Evolutionary conservation across 2,329 filamentous ascomycete species (phyloP), one percentile per base, ranked within the genome.

Genomic region (Huntiella abstrusa): DNA sequence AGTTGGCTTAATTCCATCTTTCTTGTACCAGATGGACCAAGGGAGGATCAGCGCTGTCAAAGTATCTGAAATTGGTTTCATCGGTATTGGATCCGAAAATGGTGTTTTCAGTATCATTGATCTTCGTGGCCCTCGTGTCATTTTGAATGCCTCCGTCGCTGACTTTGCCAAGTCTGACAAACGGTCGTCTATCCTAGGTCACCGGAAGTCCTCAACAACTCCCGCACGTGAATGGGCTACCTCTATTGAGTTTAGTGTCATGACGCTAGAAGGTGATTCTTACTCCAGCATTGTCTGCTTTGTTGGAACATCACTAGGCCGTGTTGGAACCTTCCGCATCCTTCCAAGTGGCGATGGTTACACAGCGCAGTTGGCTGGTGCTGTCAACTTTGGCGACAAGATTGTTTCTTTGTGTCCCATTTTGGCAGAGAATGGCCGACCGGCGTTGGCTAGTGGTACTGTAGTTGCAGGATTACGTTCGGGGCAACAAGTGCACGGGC

Each of bases 241-340:
- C 0, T 70, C 67, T 28, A 76, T 96, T 22, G 84, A 95, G 57
- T 98, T 96, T 63, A 85, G 84, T 45, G 84, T 94, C 41, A 80
- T 98, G 77, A 92, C 83, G 3, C 64, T 95, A 3, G 91, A 96
- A 38, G 83, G 80, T n/a, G 88, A 96, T 57, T 77, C 84, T 52
- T 98, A 93, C 59, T 96, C 91, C 1, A 95, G 86, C 56, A 93
- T 98, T 48, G 76, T 80, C 49, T 82, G 91, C 53, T 92, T 96
- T 54, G 83, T 92, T 2, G 91, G 91, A 15, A 96, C 91, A 0
- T 87, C 80, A 53, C 61, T 76, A 28, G 91, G 91, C 36, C 84
- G 83, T 55, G 66, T 96, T 13, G 76, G 79, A 5, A 96, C 88
- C 0, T 88, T 96, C 64, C 95, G 94, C 63, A 68, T 98, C 16